phyloP scores from a whole-genome alignment of 2,329 filamentous ascomycete genomes.

The Penicillium vulpinum region DNA sequence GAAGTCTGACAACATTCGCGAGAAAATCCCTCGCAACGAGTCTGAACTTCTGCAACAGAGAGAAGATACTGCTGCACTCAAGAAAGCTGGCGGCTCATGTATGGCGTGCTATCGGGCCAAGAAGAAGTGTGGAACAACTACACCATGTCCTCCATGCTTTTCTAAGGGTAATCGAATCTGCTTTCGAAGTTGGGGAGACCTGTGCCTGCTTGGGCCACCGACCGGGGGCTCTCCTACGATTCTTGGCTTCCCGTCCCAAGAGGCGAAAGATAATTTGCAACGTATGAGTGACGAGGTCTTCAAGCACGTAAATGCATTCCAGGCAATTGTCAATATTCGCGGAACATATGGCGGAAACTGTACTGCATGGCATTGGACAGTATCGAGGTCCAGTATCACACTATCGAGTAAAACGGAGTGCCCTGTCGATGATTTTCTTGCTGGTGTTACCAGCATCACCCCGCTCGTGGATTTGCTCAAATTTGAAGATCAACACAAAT shows the following conservation, averaged over 20 bases:
- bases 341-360: constrained; percentile 1
- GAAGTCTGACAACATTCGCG: not conserved
- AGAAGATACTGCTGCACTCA: constrained; percentile 20
- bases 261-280: not conserved
- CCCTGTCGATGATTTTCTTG: constrained; percentile 2
- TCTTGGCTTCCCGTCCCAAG: not conserved
- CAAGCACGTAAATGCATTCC: not conserved
- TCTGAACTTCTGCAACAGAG: constrained; percentile 17
- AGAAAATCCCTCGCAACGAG: constrained; percentile 9
- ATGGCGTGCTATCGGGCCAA: constrained; percentile 30
- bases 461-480: constrained; percentile 4
- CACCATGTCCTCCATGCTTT: constrained; percentile 24
- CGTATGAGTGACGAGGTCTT: constrained; percentile 6
- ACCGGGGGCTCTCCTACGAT: not conserved
- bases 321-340: constrained; percentile 17
- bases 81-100: constrained; percentile 30
- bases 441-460: constrained; percentile 5
- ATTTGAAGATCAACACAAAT: not conserved
- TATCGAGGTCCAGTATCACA: not conserved
- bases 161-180: constrained; percentile 16
- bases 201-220: constrained; percentile 16
- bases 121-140: constrained; percentile 25
- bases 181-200: constrained; percentile 20
- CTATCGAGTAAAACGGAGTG: not conserved
- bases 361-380: constrained; percentile 12